A percentile compares a stretch with the other conserved stretches of the same genome.
Evolutionary conservation across 768 basidiomycete genomes (phyloP).

Genomic region (Mycena sanguinolenta): DNA sequence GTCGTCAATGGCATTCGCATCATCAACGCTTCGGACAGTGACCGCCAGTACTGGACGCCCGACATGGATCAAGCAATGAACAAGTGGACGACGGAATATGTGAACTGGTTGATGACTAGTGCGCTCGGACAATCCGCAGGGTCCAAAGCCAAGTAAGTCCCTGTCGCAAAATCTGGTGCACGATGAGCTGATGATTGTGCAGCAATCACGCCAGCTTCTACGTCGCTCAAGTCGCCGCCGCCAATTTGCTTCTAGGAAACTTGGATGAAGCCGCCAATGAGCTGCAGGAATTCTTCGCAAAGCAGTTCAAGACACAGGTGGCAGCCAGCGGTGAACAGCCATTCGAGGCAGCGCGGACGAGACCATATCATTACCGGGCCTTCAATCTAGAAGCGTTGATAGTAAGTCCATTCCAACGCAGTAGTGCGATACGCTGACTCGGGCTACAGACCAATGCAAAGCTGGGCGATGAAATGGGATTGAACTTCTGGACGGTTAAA

Average conservation of each 20-base stretch:
- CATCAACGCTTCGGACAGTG: constrained; percentile 45
- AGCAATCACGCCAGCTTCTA: constrained; percentile 72
- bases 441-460: constrained; percentile 62
- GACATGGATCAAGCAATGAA: constrained; percentile 55
- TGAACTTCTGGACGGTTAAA: constrained; percentile 60
- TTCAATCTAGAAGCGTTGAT: constrained; percentile 73
- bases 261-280: constrained; percentile 52
- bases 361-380: constrained; percentile 69
- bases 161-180: not conserved
- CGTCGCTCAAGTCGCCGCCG: constrained; percentile 57
- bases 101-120: constrained; percentile 60
- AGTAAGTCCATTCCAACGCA: constrained; percentile 47
- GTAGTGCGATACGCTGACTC: not conserved
- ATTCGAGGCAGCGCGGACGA: constrained; percentile 66
- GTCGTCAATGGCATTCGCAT: constrained; percentile 61
- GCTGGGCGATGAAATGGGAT: constrained; percentile 64
- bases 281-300: constrained; percentile 57
- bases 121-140: constrained; percentile 56
- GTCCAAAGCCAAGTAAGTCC: constrained; percentile 62
- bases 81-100: constrained; percentile 59
- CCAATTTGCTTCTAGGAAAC: constrained; percentile 58
- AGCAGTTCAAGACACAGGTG: constrained; percentile 61
- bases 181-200: not conserved
- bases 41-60: constrained; percentile 57
- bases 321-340: constrained; percentile 69